Conservation (phyloP, 805 yeast species). For the Sungouiozyma ichnusensis region DNA sequence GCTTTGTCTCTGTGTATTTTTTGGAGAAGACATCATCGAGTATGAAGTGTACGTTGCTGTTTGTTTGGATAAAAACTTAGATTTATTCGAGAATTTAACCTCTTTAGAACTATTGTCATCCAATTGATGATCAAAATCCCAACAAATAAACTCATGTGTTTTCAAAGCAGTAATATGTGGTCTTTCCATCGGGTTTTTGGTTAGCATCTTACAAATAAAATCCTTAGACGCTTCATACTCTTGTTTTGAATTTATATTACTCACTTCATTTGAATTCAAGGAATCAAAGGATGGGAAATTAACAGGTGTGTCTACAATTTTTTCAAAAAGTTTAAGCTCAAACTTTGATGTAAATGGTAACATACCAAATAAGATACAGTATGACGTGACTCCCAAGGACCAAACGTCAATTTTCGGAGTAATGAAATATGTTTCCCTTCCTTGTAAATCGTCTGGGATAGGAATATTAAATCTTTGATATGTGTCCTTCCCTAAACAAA, state of each 20-base stretch:
- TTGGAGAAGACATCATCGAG: not conserved
- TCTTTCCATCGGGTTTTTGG: conserved; percentile 60
- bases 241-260: conserved; percentile 30
- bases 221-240: conserved; percentile 42
- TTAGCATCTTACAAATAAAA: conserved; percentile 48
- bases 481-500: conserved; percentile 47
- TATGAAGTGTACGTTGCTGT: not conserved
- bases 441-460: conserved; percentile 29
- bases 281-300: conserved; percentile 40
- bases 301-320: conserved; percentile 54
- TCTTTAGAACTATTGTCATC: conserved; percentile 12
- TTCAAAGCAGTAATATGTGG: conserved; percentile 64
- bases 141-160: conserved; percentile 56
- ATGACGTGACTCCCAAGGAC: conserved; percentile 91
- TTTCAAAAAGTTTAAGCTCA: conserved; percentile 59
- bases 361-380: conserved; percentile 76
- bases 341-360: conserved; percentile 84
- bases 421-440: conserved; percentile 28
- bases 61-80: conserved; percentile 10
- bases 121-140: conserved; percentile 27
- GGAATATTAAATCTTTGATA: conserved; percentile 12
- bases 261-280: conserved; percentile 19
- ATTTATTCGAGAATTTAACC: conserved; percentile 11
- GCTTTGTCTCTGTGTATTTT: not conserved
- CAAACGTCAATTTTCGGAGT: conserved; percentile 88